These are phyloP conservation scores for Colletotrichum lini DNA, from an alignment of 2,329 filamentous ascomycete species.

Conservation along the genomic window DNA sequence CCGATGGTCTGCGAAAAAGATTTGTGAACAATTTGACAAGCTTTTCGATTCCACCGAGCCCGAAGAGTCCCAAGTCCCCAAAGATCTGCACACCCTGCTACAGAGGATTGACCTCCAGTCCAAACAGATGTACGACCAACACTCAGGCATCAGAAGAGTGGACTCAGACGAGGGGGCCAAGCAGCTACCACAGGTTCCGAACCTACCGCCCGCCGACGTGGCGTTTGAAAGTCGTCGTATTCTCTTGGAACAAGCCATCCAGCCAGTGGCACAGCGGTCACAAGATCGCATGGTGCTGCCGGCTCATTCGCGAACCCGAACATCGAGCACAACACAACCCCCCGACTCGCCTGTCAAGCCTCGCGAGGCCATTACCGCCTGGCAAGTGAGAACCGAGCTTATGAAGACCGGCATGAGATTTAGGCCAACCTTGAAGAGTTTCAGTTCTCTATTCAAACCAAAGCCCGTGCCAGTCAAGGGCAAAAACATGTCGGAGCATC, in stretches of 20 bases:
- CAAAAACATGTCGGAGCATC: not conserved
- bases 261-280: constrained; percentile 1
- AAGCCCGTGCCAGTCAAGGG: not conserved
- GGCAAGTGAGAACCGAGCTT: constrained; percentile 2
- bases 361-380: not conserved
- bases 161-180: not conserved
- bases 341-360: not conserved
- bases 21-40: not conserved
- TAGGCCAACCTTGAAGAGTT: not conserved
- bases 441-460: not conserved
- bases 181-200: not conserved
- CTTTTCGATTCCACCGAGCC: not conserved
- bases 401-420: not conserved
- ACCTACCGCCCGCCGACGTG: not conserved
- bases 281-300: not conserved
- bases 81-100: not conserved
- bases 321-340: not conserved
- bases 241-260: constrained; percentile 6
- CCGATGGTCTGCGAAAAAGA: not conserved
- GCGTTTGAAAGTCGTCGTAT: not conserved
- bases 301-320: not conserved
- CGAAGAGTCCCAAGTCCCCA: not conserved
- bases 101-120: constrained; percentile 9
- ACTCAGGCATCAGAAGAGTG: not conserved
- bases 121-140: not conserved